Evolutionary conservation across 352 stramenopile genomes (phyloP).

Genomic region (Phytophthora tentaculata): DNA sequence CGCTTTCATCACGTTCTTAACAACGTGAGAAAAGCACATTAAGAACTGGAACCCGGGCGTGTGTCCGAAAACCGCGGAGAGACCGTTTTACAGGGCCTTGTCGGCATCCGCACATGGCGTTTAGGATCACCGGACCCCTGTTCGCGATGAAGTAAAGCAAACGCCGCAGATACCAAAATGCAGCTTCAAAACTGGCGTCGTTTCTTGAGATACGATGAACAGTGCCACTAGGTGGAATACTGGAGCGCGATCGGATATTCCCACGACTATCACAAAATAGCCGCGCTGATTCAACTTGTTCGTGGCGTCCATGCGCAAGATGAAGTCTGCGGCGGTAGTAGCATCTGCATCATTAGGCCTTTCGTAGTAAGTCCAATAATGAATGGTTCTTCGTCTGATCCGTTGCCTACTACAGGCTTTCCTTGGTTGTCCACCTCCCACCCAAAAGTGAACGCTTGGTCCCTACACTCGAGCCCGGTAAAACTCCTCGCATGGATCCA

Average conservation of each 20-base stretch:
- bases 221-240: too few relatives aligned
- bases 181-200: too few relatives aligned
- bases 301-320: background rate
- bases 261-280: background rate
- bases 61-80: too few relatives aligned
- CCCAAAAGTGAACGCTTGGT: background rate
- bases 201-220: too few relatives aligned
- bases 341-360: background rate
- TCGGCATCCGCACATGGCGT: too few relatives aligned
- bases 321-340: background rate
- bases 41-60: too few relatives aligned
- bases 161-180: too few relatives aligned
- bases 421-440: background rate
- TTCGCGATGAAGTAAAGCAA: too few relatives aligned
- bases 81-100: too few relatives aligned
- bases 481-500: background rate
- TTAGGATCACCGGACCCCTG: too few relatives aligned
- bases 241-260: background rate
- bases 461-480: background rate
- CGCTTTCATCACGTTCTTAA: too few relatives aligned
- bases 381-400: background rate
- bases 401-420: background rate
- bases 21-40: too few relatives aligned
- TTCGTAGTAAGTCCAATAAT: background rate
- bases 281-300: background rate